Evolutionary conservation across 176 grass and related monocot genomes (phyloP).

Genomic region (Puya raimondii): DNA sequence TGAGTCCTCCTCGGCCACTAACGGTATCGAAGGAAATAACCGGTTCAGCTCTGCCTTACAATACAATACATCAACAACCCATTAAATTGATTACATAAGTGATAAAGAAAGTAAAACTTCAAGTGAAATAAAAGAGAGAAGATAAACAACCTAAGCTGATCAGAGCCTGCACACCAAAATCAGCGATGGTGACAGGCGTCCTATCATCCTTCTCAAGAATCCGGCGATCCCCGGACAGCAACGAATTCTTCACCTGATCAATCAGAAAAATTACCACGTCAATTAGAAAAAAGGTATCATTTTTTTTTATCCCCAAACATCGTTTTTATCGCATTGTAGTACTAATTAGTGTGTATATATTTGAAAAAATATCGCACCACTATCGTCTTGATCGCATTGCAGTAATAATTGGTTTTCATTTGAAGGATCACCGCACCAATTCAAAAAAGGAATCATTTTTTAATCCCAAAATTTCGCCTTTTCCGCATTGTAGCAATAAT

Average conservation of each 20-base stretch:
- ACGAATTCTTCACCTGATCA: constrained; percentile 69
- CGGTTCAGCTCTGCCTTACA: constrained; percentile 56
- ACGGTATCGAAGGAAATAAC: constrained; percentile 70
- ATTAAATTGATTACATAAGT: constrained; percentile 7
- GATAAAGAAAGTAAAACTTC: background rate
- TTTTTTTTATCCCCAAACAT: background rate
- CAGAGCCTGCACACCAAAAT: constrained; percentile 93
- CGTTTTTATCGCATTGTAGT: too few species aligned
- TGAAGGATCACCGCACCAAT: too few species aligned
- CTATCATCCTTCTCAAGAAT: constrained; percentile 85
- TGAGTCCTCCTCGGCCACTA: constrained; percentile 90
- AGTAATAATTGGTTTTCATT: too few species aligned
- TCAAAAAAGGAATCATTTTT: background rate
- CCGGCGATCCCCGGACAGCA: constrained; percentile 47
- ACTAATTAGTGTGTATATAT: too few species aligned
- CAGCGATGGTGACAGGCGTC: constrained; percentile 65
- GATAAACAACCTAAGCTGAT: constrained; percentile 62
- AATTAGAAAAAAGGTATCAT: background rate
- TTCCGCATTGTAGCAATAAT: background rate
- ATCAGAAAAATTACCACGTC: constrained; percentile 5
- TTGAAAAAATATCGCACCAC: too few species aligned
- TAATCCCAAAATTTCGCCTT: background rate
- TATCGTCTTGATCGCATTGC: background rate
- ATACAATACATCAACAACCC: background rate
- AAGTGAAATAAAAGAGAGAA: constrained; percentile 9